Evolutionary conservation across 148 eudicot species (phyloP).

Genomic region (Pouteria glomerata): DNA sequence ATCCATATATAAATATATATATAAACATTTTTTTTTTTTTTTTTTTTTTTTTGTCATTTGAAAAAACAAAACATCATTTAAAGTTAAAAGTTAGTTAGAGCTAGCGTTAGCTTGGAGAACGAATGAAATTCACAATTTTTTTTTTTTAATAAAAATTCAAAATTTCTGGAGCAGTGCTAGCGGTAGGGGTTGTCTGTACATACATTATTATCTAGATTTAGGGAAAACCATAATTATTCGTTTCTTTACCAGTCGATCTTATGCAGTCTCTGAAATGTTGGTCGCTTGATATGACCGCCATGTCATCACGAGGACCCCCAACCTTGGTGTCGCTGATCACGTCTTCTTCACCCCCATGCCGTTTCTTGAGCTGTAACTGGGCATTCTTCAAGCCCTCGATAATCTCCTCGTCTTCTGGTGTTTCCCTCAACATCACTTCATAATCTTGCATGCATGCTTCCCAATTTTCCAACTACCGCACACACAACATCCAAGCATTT

Average conservation of each 20-base stretch:
- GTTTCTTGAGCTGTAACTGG: constrained; percentile 36
- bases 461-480: constrained; percentile 63
- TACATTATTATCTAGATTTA: too few relatives aligned
- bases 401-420: constrained; percentile 62
- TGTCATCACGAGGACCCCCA: constrained; percentile 19
- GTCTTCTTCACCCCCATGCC: constrained; percentile 27
- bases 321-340: constrained; percentile 12
- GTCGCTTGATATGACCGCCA: constrained; percentile 32
- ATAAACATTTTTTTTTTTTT: too few relatives aligned
- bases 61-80: too few relatives aligned
- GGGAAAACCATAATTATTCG: too few relatives aligned
- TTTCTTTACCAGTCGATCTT: constrained; percentile 45
- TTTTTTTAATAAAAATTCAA: too few relatives aligned
- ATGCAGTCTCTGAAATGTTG: constrained; percentile 41
- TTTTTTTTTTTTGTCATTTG: too few relatives aligned
- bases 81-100: too few relatives aligned
- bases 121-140: too few relatives aligned
- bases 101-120: too few relatives aligned
- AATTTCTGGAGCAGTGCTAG: too few relatives aligned
- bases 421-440: constrained; percentile 53
- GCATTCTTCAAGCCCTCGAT: constrained; percentile 53
- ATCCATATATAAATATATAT: too few relatives aligned
- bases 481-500: neutral
- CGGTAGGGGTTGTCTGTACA: too few relatives aligned
- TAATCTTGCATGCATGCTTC: constrained; percentile 68